Base-by-base conservation (phyloP, 345 rosid genomes). In the Barbarea vulgaris region DNA sequence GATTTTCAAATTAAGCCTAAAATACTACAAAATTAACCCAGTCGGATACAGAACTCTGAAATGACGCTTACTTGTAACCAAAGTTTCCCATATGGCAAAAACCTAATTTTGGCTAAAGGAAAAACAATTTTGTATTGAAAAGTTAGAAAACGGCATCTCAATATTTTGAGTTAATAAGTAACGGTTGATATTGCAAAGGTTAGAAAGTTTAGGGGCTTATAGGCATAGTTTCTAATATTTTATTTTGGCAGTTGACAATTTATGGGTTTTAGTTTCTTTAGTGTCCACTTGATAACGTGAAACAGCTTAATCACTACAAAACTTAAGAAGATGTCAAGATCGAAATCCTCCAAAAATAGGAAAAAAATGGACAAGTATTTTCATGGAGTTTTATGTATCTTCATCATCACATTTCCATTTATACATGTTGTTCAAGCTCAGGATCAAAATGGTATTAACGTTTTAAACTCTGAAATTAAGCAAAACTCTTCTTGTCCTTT, bases 401-500 rank as follows among this genome's bases (percentile, higher is more conserved):
- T 63, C 31, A 19, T 63, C 54, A 21, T 44, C 48, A 8, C 36
- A 41, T 75, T 82, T 52, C 14, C 47, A 31, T 33, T 65, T 2
- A 34, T 74, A 36, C 27, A 14, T 72, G 0, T 50, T 36, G 73
- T 36, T 72, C 80, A 77, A 28, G 77, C 81, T 18, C 81, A 82
- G 63, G 75, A 72, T 75, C 81, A 80, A 80, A 46, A 75, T 71
- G 82, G 87, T 82, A 67, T 37, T 19, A 12, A 19, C 18, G 64
- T 69, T 69, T 36, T 27, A 17, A 12, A 56, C 31, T 18, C 21
- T 33, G 6, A 13, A 15, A 41, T 31, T 11, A 18, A 44, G 37
- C 14, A 54, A 69, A 44, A 53, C 7, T 68, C 15, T 19, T 67
- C 13, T 14, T 37, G 22, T 25, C 4, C 15, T 70, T 67, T 6